Percentiles rank a stretch among this genome's conserved stretches.
Conservation (phyloP, 805 yeast species). For the Metschnikowia colocasiae region DNA sequence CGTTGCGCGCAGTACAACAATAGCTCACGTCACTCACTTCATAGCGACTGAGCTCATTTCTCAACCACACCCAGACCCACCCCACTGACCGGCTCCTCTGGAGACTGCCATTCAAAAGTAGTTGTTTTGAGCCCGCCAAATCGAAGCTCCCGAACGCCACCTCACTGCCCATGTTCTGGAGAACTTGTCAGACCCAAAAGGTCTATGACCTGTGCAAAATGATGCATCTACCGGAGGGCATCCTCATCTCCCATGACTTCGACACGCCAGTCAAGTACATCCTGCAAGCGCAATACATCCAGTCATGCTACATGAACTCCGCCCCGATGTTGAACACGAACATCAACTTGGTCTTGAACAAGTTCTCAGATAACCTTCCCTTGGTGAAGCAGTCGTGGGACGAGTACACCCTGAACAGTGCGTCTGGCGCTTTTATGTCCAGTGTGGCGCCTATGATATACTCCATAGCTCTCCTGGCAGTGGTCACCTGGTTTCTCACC, state of each 20-base stretch:
- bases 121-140: too few relatives aligned
- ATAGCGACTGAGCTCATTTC: too few relatives aligned
- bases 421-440: constrained; percentile 46
- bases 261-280: constrained; percentile 23
- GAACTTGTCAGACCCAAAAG: constrained; percentile 18
- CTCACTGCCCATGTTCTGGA: constrained; percentile 33
- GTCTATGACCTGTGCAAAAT: constrained; percentile 32
- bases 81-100: too few relatives aligned
- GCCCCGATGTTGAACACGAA: constrained; percentile 40
- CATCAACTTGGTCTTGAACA: constrained; percentile 29
- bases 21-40: too few relatives aligned
- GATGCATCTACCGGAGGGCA: constrained; percentile 30
- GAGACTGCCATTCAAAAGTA: too few relatives aligned
- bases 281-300: constrained; percentile 24
- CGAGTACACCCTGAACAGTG: constrained; percentile 27
- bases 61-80: too few relatives aligned
- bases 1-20: too few relatives aligned
- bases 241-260: constrained; percentile 28
- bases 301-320: constrained; percentile 28
- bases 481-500: constrained; percentile 60
- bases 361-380: constrained; percentile 37
- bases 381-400: constrained; percentile 48
- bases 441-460: constrained; percentile 61
- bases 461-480: constrained; percentile 60
- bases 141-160: too few relatives aligned